Conservation (phyloP, 306 rosid genomes). For the Acacia crassicarpa region DNA sequence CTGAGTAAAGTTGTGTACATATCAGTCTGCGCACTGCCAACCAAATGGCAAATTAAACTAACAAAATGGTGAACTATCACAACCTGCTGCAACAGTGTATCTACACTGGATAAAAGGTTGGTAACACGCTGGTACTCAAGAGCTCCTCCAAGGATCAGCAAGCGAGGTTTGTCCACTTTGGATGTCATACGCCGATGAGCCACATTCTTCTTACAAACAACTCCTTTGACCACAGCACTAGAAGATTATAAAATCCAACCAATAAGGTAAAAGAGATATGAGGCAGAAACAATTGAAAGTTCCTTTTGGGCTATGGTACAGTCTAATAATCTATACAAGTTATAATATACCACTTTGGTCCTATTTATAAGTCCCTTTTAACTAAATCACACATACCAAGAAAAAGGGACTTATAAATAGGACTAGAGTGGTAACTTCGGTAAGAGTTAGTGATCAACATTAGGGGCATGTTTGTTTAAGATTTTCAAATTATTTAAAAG, state of each 20-base stretch:
- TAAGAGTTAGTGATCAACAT: background rate
- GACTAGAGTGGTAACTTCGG: background rate
- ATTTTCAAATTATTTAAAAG: background rate
- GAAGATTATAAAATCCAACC: constrained; percentile 33
- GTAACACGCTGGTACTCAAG: constrained; percentile 96
- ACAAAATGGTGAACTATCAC: constrained; percentile 35
- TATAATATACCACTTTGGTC: background rate
- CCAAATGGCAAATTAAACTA: constrained; percentile 15
- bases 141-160: constrained; percentile 94
- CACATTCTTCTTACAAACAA: constrained; percentile 93
- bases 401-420: too few species aligned
- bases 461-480: background rate
- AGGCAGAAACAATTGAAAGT: constrained; percentile 21
- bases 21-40: constrained; percentile 23
- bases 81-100: constrained; percentile 99
- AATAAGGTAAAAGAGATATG: constrained; percentile 26
- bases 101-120: constrained; percentile 85
- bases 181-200: constrained; percentile 91
- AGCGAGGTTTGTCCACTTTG: constrained; percentile 74
- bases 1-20: background rate
- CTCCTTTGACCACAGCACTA: constrained; percentile 90
- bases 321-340: constrained; percentile 11
- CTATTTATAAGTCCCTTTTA: too few species aligned
- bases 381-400: too few species aligned
- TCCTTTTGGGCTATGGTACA: constrained; percentile 16